Evolutionary conservation across 441 rosid species (phyloP), one percentile per base, ranked within the genome.

Genomic region (Populus hybrid): DNA sequence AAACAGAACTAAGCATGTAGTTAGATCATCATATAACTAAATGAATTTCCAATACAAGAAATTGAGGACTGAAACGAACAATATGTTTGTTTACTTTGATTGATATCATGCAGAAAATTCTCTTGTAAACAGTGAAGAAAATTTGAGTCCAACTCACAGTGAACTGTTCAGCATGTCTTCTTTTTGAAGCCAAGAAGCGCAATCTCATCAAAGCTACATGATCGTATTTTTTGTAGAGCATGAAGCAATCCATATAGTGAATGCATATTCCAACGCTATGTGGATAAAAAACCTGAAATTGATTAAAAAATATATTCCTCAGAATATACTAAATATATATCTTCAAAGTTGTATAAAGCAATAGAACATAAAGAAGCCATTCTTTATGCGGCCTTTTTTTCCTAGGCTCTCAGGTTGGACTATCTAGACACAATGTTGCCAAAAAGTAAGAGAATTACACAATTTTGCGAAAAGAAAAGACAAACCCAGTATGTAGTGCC

Each of bases 181-280:
- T 80, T 75, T 96, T 93, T 14, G 98, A 86, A 82, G 91, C 94
- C 91, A 96, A 82, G 86, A 93, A 96, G 38, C 71, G 89, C 76
- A 94, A 82, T 89, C 99, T 91, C 98, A 96, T 91, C 35, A 83
- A 81, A 63, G 98, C 95, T 16, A 96, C 85, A 80, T 79, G 84
- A 73, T 82, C 91, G 81, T 94, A 96, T 78, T 96, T 98, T 86
- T 90, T 90, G 90, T 94, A 96, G 21, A 96, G 99, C 92, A 96
- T 80, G 89, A 80, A 89, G 86, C 98, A 96, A 84, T 90, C 97
- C 98, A 96, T 21, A 88, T 6, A 20, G 98, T 94, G 88, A 96
- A 93, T 79, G 91, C 73, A 83, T 91, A 97, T 85, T 93, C 88
- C 85, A 97, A 86, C 67, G 86, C 97, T 74, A 97, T 90, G 83